These are phyloP conservation scores for Mycena capillaripes DNA, from an alignment of 768 basidiomycete species.

Conservation along the genomic window DNA sequence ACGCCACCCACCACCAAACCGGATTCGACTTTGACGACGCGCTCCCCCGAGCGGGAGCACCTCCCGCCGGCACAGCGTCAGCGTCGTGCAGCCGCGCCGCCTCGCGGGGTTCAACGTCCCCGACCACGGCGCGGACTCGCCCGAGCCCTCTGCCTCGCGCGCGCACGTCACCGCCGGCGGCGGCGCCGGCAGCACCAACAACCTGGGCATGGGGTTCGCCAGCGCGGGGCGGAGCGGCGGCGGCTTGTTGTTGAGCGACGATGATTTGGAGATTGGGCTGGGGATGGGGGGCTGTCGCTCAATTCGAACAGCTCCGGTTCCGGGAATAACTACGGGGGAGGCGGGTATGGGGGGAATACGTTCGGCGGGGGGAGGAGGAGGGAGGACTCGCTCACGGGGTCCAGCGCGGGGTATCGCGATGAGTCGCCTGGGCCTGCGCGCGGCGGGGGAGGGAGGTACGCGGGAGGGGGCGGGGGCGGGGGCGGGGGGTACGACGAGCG, in stretches of 20 bases:
- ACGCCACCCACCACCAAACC: not conserved
- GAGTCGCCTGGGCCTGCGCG: too few relatives aligned
- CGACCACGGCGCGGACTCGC: too few relatives aligned
- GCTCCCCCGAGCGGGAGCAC: conserved; percentile 50
- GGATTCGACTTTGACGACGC: conserved; percentile 44
- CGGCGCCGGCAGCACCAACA: too few relatives aligned
- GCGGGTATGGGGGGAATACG: not conserved
- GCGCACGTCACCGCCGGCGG: too few relatives aligned
- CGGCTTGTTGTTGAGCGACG: conserved; percentile 80
- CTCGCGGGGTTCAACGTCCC: conserved; percentile 19
- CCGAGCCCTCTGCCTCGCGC: not conserved
- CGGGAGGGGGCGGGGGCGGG: not conserved
- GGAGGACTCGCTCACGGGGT: not conserved
- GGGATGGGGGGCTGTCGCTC: not conserved
- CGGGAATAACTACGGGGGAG: not conserved
- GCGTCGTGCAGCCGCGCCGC: conserved; percentile 33
- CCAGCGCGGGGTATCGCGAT: too few relatives aligned
- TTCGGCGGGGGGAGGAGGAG: not conserved
- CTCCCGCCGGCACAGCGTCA: conserved; percentile 41
- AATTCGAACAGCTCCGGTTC: too few relatives aligned
- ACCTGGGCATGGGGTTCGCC: not conserved
- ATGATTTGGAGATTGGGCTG: conserved; percentile 74
- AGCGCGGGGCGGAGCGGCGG: conserved; percentile 55
- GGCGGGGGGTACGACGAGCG: not conserved
- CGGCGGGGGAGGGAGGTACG: too few relatives aligned